Evolutionary conservation across 179 eudicot genomes (phyloP), one percentile per base, ranked within the genome.

Genomic region (Drosera spatulata): DNA sequence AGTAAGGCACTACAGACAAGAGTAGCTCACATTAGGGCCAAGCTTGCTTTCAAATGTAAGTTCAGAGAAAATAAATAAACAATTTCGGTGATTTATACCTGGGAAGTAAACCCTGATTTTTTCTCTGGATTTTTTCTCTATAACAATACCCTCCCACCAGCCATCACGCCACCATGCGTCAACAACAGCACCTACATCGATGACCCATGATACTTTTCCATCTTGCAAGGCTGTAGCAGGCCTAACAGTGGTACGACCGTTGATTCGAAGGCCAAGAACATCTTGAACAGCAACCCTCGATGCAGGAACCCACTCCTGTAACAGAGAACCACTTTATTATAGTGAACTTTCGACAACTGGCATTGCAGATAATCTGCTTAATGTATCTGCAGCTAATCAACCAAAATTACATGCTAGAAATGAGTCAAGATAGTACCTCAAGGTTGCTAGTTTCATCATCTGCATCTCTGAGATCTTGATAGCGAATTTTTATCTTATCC

Each of bases 71-170:
- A 22, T 22, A 22, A 22, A 22, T 22, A 22, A 22, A 22, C 0
- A 22, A 22, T 22, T 0, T 22, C 33, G 33, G 33, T 22, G 33
- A 22, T 15, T 33, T 10, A 8, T 55, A 55, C 58, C 58, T 55
- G 89, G 98, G 39, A 91, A 82, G 76, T 85, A 81, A 65, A 91
- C 87, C 47, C 58, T 75, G 55, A 82, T 39, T 62, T 74, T 55
- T 9, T 82, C 82, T 11, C 66, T 67, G 7, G 80, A 62, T 67
- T 79, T 79, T 69, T 75, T 75, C 61, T 61, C 69, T 50, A 86
- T 68, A 37, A 91, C 84, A 65, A 91, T 82, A 33, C 89, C 96
- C 74, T 91, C 98, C 98, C 98, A 91, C 96, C 96, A 91, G 4
- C 91, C 89, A 37, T 84, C 91, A 71, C 82, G 75, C 87, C 88